A percentile compares a stretch with the other conserved stretches of the same genome.
Evolutionary conservation across 1,139 yeast genomes (phyloP).

Genomic region (Saccharomycopsis hybrid): DNA sequence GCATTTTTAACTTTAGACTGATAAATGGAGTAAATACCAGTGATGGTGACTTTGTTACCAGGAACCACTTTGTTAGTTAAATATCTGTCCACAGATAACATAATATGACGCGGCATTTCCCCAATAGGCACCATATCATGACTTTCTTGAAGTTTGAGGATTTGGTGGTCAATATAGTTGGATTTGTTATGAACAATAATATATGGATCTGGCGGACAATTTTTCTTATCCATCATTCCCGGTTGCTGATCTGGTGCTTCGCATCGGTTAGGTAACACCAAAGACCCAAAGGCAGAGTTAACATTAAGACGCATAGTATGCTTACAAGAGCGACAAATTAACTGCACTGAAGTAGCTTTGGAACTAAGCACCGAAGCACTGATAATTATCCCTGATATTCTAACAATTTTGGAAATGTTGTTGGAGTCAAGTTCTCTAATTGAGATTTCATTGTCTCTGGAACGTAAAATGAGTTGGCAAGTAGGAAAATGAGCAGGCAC

Average conservation of each 20-base stretch:
- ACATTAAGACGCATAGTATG: constrained; percentile 67
- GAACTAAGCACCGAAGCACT: constrained; percentile 87
- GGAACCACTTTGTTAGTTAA: constrained; percentile 89
- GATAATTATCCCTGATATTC: constrained; percentile 89
- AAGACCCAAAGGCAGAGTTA: constrained; percentile 71
- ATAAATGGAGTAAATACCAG: constrained; percentile 88
- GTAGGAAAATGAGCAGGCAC: constrained; percentile 59
- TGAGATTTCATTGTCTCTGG: constrained; percentile 66
- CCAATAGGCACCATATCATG: constrained; percentile 99
- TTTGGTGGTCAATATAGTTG: constrained; percentile 88
- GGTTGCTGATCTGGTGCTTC: constrained; percentile 51
- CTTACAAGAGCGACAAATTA: constrained; percentile 85
- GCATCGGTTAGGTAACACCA: constrained; percentile 73
- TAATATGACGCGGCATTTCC: constrained; percentile 94
- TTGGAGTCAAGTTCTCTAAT: constrained; percentile 82
- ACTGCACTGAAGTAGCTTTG: constrained; percentile 76
- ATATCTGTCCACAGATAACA: constrained; percentile 83
- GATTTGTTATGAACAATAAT: constrained; percentile 92
- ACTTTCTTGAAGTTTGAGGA: constrained; percentile 85
- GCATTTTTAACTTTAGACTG: constrained; percentile 53
- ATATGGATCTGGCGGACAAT: constrained; percentile 89
- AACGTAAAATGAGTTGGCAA: constrained; percentile 75
- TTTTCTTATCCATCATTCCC: constrained; percentile 37
- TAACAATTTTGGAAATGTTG: constrained; percentile 81
- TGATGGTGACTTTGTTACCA: constrained; percentile 86